phyloP scores from a whole-genome alignment of 805 yeast genomes.

The Myxozyma monticola region DNA sequence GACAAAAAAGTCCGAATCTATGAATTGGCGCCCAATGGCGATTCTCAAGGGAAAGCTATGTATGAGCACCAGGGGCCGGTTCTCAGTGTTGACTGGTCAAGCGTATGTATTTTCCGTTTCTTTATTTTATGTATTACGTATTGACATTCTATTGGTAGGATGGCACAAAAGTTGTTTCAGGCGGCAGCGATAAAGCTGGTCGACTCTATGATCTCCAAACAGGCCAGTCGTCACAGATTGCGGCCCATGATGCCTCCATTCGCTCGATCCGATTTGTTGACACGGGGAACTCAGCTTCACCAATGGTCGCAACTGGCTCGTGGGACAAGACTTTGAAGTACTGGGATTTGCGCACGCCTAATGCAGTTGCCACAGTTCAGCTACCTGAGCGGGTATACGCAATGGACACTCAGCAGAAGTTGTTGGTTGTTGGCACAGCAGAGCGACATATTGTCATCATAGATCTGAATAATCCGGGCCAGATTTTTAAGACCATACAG shows the following conservation, averaged over 20 bases:
- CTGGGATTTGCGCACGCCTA: constrained; percentile 86
- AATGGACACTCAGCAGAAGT: constrained; percentile 78
- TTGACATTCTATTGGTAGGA: constrained; percentile 45
- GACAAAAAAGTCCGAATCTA: constrained; percentile 91
- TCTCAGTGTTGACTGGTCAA: constrained; percentile 74
- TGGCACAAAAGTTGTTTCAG: constrained; percentile 83
- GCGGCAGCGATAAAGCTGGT: constrained; percentile 89
- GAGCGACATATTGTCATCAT: constrained; percentile 78
- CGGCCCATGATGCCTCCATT: constrained; percentile 82
- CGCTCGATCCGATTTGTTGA: constrained; percentile 71
- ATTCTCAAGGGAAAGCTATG: constrained; percentile 82
- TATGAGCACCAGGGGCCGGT: constrained; percentile 91
- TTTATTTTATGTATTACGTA: neutral
- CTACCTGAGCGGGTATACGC: constrained; percentile 90
- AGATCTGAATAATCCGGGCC: constrained; percentile 75
- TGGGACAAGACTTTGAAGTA: constrained; percentile 95
- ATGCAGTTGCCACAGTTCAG: constrained; percentile 76
- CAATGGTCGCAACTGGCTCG: constrained; percentile 84
- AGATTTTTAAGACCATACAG: constrained; percentile 67
- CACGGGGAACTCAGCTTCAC: constrained; percentile 77
- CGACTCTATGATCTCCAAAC: constrained; percentile 77
- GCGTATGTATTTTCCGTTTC: constrained; percentile 7
- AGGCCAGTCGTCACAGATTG: constrained; percentile 82
- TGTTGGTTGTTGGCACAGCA: constrained; percentile 92
- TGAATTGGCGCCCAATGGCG: constrained; percentile 75